Base-by-base conservation (phyloP, 2,329 filamentous ascomycete genomes). In the Penicillium sp. region DNA sequence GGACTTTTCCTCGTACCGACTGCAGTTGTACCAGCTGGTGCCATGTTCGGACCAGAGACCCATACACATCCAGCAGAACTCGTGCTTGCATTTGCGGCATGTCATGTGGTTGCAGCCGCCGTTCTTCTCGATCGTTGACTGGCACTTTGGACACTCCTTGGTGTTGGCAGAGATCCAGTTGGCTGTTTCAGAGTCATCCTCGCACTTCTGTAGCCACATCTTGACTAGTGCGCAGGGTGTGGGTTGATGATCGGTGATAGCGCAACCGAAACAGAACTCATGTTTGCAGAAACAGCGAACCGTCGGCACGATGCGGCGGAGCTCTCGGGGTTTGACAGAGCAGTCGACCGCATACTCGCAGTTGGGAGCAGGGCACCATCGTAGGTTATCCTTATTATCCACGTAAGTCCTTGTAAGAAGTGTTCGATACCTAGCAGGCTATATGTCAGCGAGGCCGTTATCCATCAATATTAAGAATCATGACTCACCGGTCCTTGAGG, bases 31-130 rank as follows among this genome's bases (percentile, higher is more conserved):
- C 95, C 95, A 99, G 77, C 91, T 96, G 3, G 93, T 99, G 61
- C 95, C 95, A 73, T 99, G 95, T 76, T 99, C 95, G 1, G 92
- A 96, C 95, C 95, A 99, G 1, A 96, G 81, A 0, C 95, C 95
- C 95, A 99, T 99, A 71, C 95, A 99, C 90, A 99, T 98, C 95
- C 95, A 99, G 78, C 95, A 99, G 71, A 99, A 97, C 71, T 97
- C 93, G 71, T 97, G 88, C 70, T 92, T 91, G 79, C 93, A 97
- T 75, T 97, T 97, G 55, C 93, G 83, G 73, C 93, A 97, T 0
- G 93, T 97, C 93, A 97, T 97, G 75, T 97, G 93, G 78, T 97
- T 97, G 79, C 93, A 97, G 3, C 93, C 93, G 52, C 93, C 93
- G 65, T 99, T 99, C 84, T 99, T 99, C 78, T 99, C 95, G 45